A percentile compares a stretch with the other conserved stretches of the same genome.
phyloP scores from a whole-genome alignment of 345 rosid species.

The Camelina sativa region DNA sequence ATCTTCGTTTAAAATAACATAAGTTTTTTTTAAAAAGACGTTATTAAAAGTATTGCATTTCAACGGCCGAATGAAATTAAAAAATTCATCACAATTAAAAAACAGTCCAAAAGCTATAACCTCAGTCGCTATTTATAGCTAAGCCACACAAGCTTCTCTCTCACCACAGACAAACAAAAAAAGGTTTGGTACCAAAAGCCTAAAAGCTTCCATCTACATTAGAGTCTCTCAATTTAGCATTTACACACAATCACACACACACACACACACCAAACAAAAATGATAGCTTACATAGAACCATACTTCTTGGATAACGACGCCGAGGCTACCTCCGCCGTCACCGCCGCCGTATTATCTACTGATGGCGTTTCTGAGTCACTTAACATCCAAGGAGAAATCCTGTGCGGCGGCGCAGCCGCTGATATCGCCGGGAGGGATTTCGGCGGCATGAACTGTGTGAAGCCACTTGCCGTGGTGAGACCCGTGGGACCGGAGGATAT shows the following conservation, averaged over 20 bases:
- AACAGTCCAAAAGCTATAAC: slow-evolving; percentile 30
- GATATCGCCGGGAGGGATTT: slow-evolving; percentile 68
- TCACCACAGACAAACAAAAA: slow-evolving; percentile 41
- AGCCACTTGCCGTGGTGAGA: slow-evolving; percentile 66
- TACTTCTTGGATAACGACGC: slow-evolving; percentile 73
- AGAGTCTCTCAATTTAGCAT: slow-evolving; percentile 36
- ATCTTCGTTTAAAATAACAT: slow-evolving; percentile 23
- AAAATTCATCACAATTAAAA: neutral
- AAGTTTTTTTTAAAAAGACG: neutral
- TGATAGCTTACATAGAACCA: slow-evolving; percentile 80
- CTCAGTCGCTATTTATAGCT: slow-evolving; percentile 46
- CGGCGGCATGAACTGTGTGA: slow-evolving; percentile 70
- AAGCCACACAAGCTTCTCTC: slow-evolving; percentile 44
- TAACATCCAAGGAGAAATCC: slow-evolving; percentile 60
- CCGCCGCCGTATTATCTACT: slow-evolving; percentile 26
- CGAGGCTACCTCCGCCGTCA: slow-evolving; percentile 50
- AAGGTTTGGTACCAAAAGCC: slow-evolving; percentile 32
- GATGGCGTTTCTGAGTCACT: slow-evolving; percentile 56
- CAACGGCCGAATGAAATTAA: slow-evolving; percentile 37
- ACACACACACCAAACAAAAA: slow-evolving; percentile 36
- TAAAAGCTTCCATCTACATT: slow-evolving; percentile 27
- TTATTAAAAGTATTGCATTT: slow-evolving; percentile 28
- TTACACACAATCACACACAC: slow-evolving; percentile 16
- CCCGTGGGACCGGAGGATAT: slow-evolving; percentile 74
- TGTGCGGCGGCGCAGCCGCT: slow-evolving; percentile 39